These are phyloP conservation scores for Monosporascus ibericus DNA, from an alignment of 2,329 filamentous ascomycete species.

Conservation along the genomic window DNA sequence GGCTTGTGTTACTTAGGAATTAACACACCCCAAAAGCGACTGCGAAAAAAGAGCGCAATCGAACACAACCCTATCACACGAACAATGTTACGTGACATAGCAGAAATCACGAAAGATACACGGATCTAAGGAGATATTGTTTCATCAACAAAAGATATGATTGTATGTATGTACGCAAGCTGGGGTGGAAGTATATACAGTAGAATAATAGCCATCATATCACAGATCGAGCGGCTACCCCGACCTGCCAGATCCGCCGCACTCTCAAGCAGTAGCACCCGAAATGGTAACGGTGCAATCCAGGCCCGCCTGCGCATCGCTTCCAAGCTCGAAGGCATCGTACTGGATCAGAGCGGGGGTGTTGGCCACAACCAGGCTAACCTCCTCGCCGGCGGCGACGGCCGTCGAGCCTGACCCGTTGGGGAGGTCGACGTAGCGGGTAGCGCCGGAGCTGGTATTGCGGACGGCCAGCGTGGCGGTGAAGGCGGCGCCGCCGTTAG, in stretches of 20 bases:
- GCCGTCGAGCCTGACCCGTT: slow-evolving; percentile 28
- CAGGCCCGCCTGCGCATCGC: slow-evolving; percentile 30
- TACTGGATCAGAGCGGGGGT: slow-evolving; percentile 39
- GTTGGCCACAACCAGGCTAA: slow-evolving; percentile 40
- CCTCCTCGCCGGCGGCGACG: slow-evolving; percentile 35
- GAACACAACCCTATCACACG: too few relatives aligned
- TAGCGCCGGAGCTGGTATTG: slow-evolving; percentile 20
- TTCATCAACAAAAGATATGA: too few relatives aligned
- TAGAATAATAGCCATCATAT: too few relatives aligned
- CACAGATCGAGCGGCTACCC: too few relatives aligned
- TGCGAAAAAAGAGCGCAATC: too few relatives aligned
- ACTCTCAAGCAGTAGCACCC: slow-evolving; percentile 13
- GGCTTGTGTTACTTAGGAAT: too few relatives aligned
- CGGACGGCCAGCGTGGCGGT: slow-evolving; percentile 36
- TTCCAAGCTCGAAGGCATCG: slow-evolving; percentile 33
- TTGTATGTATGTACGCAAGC: too few relatives aligned
- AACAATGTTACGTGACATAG: too few relatives aligned
- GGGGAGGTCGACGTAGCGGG: slow-evolving; percentile 30
- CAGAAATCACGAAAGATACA: too few relatives aligned
- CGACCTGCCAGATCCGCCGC: not conserved
- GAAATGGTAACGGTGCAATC: slow-evolving; percentile 27
- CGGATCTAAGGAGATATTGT: too few relatives aligned
- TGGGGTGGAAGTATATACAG: too few relatives aligned
- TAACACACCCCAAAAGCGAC: too few relatives aligned
- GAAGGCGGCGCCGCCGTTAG: slow-evolving; percentile 19